Conservation (phyloP, 2,329 filamentous ascomycete species). For the Cylindrodendrum hubeiense region DNA sequence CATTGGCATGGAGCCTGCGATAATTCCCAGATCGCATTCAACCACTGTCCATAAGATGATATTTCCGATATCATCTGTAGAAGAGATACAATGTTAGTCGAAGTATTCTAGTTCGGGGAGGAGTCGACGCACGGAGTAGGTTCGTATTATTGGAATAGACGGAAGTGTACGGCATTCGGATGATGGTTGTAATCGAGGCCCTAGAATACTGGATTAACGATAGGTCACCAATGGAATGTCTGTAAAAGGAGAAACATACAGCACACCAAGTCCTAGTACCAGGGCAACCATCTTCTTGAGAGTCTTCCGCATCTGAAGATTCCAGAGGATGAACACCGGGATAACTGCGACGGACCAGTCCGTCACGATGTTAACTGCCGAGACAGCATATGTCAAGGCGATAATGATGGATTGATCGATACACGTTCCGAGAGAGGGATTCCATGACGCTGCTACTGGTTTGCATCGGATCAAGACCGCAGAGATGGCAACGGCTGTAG, state of each 20-base stretch:
- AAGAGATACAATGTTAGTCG: no score
- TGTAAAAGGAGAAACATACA: neutral
- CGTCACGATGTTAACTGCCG: neutral
- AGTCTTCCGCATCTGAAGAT: neutral
- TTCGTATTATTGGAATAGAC: slow-evolving; percentile 6
- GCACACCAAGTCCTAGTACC: neutral
- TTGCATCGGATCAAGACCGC: neutral
- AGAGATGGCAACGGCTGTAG: neutral
- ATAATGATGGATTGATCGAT: neutral
- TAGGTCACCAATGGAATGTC: no score
- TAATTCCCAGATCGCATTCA: slow-evolving; percentile 25
- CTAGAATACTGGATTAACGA: neutral
- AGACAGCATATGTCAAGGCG: neutral
- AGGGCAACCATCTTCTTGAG: neutral
- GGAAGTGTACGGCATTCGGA: slow-evolving; percentile 24
- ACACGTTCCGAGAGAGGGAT: neutral
- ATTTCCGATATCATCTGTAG: slow-evolving; percentile 5
- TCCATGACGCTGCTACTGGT: neutral
- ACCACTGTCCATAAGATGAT: slow-evolving; percentile 24
- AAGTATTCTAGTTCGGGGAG: no score
- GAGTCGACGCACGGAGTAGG: neutral
- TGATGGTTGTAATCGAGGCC: slow-evolving; percentile 23
- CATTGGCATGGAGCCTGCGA: slow-evolving; percentile 29
- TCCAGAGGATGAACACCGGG: neutral
- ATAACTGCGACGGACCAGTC: neutral